Conservation (phyloP, 352 stramenopile genomes). For the Hyphochytrium catenoides region DNA sequence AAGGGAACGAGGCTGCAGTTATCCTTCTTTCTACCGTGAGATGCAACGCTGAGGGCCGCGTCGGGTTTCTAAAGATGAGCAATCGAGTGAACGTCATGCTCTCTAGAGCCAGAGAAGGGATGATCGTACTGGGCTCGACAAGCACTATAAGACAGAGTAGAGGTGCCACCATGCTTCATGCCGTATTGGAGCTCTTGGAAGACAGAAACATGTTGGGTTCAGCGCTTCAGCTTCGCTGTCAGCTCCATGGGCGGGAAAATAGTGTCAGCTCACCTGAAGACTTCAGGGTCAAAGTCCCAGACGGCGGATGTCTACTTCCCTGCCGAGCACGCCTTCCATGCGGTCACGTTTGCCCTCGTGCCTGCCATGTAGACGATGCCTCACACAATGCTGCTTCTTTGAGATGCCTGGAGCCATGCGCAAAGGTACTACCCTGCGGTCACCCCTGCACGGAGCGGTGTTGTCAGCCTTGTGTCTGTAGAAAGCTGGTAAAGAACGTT, state of each 20-base stretch:
- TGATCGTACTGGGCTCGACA: slow-evolving; percentile 27
- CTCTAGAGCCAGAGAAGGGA: slow-evolving; percentile 23
- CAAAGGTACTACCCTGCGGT: slow-evolving; percentile 15
- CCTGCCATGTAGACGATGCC: slow-evolving; percentile 29
- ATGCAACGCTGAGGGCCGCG: slow-evolving; percentile 18
- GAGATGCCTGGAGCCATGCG: slow-evolving; percentile 33
- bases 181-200: slow-evolving; percentile 28
- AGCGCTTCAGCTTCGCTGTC: slow-evolving; percentile 15
- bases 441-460: slow-evolving; percentile 31
- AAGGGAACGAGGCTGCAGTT: slow-evolving; percentile 41
- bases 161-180: slow-evolving; percentile 20
- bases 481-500: slow-evolving; percentile 15
- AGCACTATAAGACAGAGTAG: slow-evolving; percentile 15
- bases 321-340: slow-evolving; percentile 24
- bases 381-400: slow-evolving; percentile 17
- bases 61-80: slow-evolving; percentile 39
- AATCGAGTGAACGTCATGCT: slow-evolving; percentile 43
- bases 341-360: slow-evolving; percentile 18
- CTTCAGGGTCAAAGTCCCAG: slow-evolving; percentile 22
- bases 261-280: slow-evolving; percentile 12
- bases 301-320: slow-evolving; percentile 31
- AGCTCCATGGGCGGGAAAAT: slow-evolving; percentile 17
- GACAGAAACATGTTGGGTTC: slow-evolving; percentile 13
- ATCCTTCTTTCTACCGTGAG: slow-evolving; percentile 38
- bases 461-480: slow-evolving; percentile 25